These are phyloP conservation scores for Suillus brevipes DNA, from an alignment of 768 basidiomycete species.

Conservation along the genomic window DNA sequence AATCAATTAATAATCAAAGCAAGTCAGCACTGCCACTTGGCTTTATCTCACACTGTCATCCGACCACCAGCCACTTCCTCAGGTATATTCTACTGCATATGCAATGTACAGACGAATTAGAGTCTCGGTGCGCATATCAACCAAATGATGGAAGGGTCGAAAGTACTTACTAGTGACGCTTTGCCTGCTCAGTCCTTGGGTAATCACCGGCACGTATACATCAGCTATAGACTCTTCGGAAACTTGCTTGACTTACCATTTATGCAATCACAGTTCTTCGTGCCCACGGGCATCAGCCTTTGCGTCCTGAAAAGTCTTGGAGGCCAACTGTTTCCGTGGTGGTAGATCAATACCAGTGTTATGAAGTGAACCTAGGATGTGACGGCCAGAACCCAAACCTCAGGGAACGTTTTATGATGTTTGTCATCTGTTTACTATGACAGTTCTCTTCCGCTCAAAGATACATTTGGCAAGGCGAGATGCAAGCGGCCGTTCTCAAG, in stretches of 20 bases:
- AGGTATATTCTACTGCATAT: neutral
- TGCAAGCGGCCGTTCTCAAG: conserved; percentile 32
- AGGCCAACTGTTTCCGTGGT: conserved; percentile 62
- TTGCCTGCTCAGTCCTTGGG: neutral
- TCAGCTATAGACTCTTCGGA: neutral
- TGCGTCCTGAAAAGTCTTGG: conserved; percentile 67
- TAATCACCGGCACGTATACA: conserved; percentile 1
- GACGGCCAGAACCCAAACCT: conserved; percentile 74
- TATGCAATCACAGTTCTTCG: conserved; percentile 35
- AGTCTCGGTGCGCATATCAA: neutral
- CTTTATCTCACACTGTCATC: neutral
- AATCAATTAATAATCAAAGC: too few relatives aligned
- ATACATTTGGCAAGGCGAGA: conserved; percentile 33
- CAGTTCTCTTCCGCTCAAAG: neutral
- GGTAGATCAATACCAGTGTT: conserved; percentile 49
- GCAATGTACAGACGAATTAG: neutral
- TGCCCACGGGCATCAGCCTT: conserved; percentile 35
- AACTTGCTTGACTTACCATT: neutral
- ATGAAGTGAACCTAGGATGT: conserved; percentile 60
- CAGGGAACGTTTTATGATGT: conserved; percentile 56
- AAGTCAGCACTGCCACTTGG: neutral
- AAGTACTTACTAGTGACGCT: neutral
- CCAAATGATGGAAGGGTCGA: neutral
- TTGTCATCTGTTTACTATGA: conserved; percentile 23
- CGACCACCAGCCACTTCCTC: neutral